A percentile compares a stretch with the other conserved stretches of the same genome.
These are phyloP conservation scores for Populus hybrid DNA, from an alignment of 441 rosid genomes.

Conservation along the genomic window DNA sequence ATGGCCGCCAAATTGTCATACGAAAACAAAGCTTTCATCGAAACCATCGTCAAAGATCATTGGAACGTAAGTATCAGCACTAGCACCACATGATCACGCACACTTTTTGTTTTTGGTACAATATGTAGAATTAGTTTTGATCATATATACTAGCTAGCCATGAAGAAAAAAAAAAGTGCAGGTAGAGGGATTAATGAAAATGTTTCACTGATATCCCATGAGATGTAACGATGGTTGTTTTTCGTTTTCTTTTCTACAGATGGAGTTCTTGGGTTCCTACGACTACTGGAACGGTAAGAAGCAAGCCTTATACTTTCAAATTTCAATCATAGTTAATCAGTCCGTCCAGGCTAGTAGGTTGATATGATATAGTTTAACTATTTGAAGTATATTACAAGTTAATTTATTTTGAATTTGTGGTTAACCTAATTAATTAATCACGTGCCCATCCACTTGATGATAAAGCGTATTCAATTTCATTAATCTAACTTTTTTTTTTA, in stretches of 20 bases:
- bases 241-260: slow-evolving; percentile 34
- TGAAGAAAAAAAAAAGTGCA: too few species aligned
- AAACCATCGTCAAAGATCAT: slow-evolving; percentile 30
- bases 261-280: slow-evolving; percentile 56
- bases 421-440: too few species aligned
- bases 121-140: too few species aligned
- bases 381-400: too few species aligned
- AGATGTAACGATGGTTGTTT: background rate
- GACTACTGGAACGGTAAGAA: slow-evolving; percentile 58
- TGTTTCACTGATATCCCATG: background rate
- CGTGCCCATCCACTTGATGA: too few species aligned
- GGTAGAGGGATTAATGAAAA: background rate
- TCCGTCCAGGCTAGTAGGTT: too few species aligned
- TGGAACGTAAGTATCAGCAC: slow-evolving; percentile 43
- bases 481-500: too few species aligned
- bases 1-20: slow-evolving; percentile 78
- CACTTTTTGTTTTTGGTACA: background rate
- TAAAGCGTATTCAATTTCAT: too few species aligned
- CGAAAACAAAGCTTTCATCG: slow-evolving; percentile 47
- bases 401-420: too few species aligned
- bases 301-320: background rate
- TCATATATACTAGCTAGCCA: background rate
- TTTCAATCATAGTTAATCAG: too few species aligned
- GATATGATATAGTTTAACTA: too few species aligned
- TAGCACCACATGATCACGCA: background rate